Evolutionary conservation across 108 stramenopile species (phyloP).

Genomic region (Thalassiosira profunda): DNA sequence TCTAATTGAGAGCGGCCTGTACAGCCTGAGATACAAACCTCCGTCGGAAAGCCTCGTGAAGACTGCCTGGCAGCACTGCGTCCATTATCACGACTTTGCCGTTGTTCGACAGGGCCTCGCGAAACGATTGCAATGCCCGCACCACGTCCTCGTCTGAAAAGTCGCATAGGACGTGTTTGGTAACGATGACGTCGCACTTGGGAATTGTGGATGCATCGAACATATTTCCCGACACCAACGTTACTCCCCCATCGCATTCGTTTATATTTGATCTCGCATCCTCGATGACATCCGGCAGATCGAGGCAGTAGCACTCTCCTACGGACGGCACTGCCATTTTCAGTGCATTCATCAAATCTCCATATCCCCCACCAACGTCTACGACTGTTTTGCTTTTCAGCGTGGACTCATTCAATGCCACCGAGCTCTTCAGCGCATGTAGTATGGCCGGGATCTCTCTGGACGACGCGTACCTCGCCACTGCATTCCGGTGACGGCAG

Average conservation of each 20-base stretch:
- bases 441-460: slow-evolving; percentile 38
- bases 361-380: slow-evolving; percentile 47
- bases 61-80: slow-evolving; percentile 37
- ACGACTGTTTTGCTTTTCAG: slow-evolving; percentile 36
- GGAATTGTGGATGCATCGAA: slow-evolving; percentile 46
- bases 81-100: slow-evolving; percentile 48
- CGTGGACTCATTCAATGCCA: slow-evolving; percentile 16
- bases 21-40: too few species aligned
- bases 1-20: too few species aligned
- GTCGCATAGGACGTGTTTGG: slow-evolving; percentile 48
- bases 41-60: too few species aligned
- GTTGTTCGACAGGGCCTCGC: slow-evolving; percentile 17
- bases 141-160: slow-evolving; percentile 48
- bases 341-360: slow-evolving; percentile 31
- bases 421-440: slow-evolving; percentile 20
- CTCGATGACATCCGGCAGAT: slow-evolving; percentile 40
- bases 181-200: slow-evolving; percentile 41
- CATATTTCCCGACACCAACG: slow-evolving; percentile 38
- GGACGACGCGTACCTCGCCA: slow-evolving; percentile 43
- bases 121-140: slow-evolving; percentile 30
- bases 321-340: slow-evolving; percentile 16
- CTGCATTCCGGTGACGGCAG: slow-evolving; percentile 34
- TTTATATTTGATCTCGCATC: slow-evolving; percentile 19
- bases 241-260: neutral
- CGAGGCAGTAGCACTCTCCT: slow-evolving; percentile 38